Base-by-base conservation (phyloP, 257 asterid species). In the Solanum pinnatisectum region DNA sequence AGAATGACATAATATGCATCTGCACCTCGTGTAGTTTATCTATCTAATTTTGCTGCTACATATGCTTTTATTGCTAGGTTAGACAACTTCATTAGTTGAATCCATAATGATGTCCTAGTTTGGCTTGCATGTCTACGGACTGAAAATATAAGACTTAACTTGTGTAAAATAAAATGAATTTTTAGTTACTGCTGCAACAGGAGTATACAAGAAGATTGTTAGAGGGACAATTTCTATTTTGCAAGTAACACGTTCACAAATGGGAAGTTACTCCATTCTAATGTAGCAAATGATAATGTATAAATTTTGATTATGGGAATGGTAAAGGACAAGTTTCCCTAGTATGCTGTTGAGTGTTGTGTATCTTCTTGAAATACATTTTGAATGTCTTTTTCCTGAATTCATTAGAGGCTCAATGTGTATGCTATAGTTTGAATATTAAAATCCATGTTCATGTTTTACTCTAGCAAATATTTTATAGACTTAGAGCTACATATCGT, bases 31-130 rank as follows among this genome's bases (percentile, higher is more conserved):
- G 84, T 96, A 72, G 88, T 97, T 89, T 98, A 97, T 90, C 98
- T 95, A 59, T 92, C 98, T 88, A 97, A 96, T 88, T 96, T 97
- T 89, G 99, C 99, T 68, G 98, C 99, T 85, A 97, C 99, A 86
- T 94, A 98, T 30, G 90, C 99, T 65, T 94, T 95, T 89, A 94
- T 97, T 85, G 98, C 99, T 87, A 93, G 99, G 99, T 97, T 90
- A 91, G 91, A 52, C 18, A 46, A 46, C 56, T 42, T 11, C 14
- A 42, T 42, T 42, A 11, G 52, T 44, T 44, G 15, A 44, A 11
- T 44, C 52, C 5, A 42, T 3, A 10, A 42, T 42, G 49, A 42
- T 10, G 49, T 42, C 49, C 15, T 42, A 2, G 4, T 42, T 42
- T 42, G 49, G 14, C 49, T 5, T 42, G 14, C 1, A 10, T 14